Evolutionary conservation across 257 asterid species (phyloP).

Genomic region (Scutellaria minor): DNA sequence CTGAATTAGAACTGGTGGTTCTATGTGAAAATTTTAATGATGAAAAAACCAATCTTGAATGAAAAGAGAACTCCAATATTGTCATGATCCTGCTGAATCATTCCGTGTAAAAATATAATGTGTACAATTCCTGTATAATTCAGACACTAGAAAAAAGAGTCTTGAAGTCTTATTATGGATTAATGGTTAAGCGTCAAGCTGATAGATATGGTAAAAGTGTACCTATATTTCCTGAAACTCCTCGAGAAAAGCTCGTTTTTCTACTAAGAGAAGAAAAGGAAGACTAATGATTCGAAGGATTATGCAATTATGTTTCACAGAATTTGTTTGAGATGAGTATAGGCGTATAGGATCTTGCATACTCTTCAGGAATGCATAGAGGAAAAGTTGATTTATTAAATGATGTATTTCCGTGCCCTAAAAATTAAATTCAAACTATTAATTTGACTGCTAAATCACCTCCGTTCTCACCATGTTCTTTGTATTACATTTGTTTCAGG

Average conservation of each 20-base stretch:
- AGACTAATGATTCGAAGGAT: neutral
- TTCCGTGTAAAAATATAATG: too few relatives aligned
- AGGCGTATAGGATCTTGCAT: neutral
- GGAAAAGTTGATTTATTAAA: neutral
- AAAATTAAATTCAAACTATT: slow-evolving; percentile 6
- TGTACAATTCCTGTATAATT: neutral
- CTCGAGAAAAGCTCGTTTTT: too few relatives aligned
- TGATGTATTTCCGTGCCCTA: neutral
- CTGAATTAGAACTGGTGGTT: slow-evolving; percentile 18
- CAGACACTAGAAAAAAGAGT: neutral
- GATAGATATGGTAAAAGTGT: neutral
- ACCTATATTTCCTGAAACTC: neutral
- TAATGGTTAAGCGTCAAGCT: neutral
- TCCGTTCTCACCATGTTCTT: slow-evolving; percentile 30
- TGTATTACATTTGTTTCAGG: slow-evolving; percentile 47
- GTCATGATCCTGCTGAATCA: neutral
- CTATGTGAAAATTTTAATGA: slow-evolving; percentile 7
- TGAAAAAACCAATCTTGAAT: slow-evolving; percentile 10
- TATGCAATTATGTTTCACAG: neutral
- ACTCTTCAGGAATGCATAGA: neutral
- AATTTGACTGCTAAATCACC: slow-evolving; percentile 18
- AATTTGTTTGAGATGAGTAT: slow-evolving; percentile 9
- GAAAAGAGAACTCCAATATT: slow-evolving; percentile 12
- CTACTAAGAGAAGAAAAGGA: neutral
- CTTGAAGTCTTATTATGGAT: neutral